Conservation (phyloP, 116 monocot genomes). For the Iris pallida region DNA sequence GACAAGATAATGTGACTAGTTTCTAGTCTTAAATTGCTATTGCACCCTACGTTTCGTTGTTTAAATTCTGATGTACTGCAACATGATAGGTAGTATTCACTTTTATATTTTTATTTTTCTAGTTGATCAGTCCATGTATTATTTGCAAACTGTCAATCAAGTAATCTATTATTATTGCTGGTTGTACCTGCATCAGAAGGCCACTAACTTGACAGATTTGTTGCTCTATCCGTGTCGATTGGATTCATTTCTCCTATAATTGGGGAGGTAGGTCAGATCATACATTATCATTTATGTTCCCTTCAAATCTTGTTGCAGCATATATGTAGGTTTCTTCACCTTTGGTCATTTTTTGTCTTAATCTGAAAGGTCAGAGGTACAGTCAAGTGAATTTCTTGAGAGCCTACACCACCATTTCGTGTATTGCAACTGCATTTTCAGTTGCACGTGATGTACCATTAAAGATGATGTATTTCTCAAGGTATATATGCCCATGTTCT, state of each 20-base stretch:
- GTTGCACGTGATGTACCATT: slow-evolving; percentile 50
- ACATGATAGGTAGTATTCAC: too few species aligned
- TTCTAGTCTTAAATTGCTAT: too few species aligned
- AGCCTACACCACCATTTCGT: slow-evolving; percentile 46
- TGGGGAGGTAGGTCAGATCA: slow-evolving; percentile 55
- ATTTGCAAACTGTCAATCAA: slow-evolving; percentile 34
- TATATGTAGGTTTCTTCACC: background rate
- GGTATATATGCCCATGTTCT: slow-evolving; percentile 9
- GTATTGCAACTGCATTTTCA: slow-evolving; percentile 44
- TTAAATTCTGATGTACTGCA: too few species aligned
- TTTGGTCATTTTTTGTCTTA: slow-evolving; percentile 3
- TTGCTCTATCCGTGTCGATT: slow-evolving; percentile 23
- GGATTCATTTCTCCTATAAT: slow-evolving; percentile 50
- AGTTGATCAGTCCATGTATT: background rate
- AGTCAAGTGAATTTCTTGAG: slow-evolving; percentile 48
- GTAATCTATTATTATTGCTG: slow-evolving; percentile 24
- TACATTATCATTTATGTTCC: slow-evolving; percentile 1
- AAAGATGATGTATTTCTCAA: slow-evolving; percentile 43
- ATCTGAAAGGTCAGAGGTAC: slow-evolving; percentile 50
- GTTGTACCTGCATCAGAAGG: slow-evolving; percentile 22
- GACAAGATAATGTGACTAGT: too few species aligned
- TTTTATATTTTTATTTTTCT: too few species aligned
- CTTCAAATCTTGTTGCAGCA: slow-evolving; percentile 2
- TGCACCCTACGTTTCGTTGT: too few species aligned
- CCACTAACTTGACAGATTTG: slow-evolving; percentile 19